Conservation (phyloP, 1,139 yeast species). For the Trichomonascaceae sp. region DNA sequence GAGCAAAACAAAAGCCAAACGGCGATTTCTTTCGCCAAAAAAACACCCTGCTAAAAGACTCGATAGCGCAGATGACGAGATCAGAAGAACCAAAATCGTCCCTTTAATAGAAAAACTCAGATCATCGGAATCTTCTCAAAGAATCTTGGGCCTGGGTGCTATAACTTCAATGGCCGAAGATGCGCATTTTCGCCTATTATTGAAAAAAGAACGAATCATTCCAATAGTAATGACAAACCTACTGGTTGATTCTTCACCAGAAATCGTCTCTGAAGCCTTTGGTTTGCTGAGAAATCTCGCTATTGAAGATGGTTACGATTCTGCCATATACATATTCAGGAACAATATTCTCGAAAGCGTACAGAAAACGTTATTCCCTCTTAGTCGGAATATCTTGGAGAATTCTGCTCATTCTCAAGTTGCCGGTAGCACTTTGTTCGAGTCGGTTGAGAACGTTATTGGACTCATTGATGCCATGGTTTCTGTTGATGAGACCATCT, state of each 20-base stretch:
- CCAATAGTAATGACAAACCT: conserved; percentile 58
- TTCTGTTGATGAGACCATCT: conserved; percentile 56
- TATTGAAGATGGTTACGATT: conserved; percentile 85
- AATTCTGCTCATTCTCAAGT: conserved; percentile 23
- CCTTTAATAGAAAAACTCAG: conserved; percentile 64
- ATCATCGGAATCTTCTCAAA: conserved; percentile 62
- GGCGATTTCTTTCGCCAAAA: conserved; percentile 3
- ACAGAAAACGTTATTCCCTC: conserved; percentile 38
- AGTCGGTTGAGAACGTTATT: conserved; percentile 66
- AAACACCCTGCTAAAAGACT: background rate
- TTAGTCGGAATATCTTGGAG: conserved; percentile 19
- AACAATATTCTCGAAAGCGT: conserved; percentile 65
- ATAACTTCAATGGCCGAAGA: conserved; percentile 70
- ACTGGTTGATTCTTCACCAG: conserved; percentile 62
- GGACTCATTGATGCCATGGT: conserved; percentile 65
- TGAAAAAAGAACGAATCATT: conserved; percentile 66
- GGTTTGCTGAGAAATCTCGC: conserved; percentile 76
- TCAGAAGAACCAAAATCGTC: conserved; percentile 51
- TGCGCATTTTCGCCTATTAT: conserved; percentile 49
- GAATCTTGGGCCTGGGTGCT: conserved; percentile 71
- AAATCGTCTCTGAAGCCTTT: conserved; percentile 70
- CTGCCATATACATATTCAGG: conserved; percentile 70
- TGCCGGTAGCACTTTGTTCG: conserved; percentile 48
- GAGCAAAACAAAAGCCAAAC: conserved; percentile 18
- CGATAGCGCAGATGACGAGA: conserved; percentile 36